Evolutionary conservation across 192 early-diverging fungal genomes (phyloP).

Genomic region (Gaertneriomyces sp.): DNA sequence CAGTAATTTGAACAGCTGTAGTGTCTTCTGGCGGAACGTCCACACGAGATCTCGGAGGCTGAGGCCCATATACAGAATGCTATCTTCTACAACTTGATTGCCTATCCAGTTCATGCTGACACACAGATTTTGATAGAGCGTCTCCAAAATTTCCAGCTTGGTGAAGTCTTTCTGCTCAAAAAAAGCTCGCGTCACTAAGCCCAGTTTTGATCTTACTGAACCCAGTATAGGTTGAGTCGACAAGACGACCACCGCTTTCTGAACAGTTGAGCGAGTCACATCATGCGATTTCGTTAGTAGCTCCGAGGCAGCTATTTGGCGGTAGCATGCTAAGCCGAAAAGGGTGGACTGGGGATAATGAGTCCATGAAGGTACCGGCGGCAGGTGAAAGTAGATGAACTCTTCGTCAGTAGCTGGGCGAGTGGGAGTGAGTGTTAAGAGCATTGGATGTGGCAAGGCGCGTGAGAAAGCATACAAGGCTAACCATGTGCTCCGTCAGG

Average conservation of each 20-base stretch:
- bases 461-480: constrained; percentile 1
- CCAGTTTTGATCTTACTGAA: constrained; percentile 67
- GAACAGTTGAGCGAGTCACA: constrained; percentile 73
- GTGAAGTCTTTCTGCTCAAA: constrained; percentile 77
- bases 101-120: constrained; percentile 1
- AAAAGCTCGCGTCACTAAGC: constrained; percentile 74
- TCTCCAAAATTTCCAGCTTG: constrained; percentile 69
- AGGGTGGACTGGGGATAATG: constrained; percentile 57
- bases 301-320: constrained; percentile 72
- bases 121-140: constrained; percentile 16
- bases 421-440: not conserved
- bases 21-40: constrained; percentile 71
- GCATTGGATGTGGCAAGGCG: not conserved
- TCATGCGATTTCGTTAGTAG: constrained; percentile 67
- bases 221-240: constrained; percentile 52
- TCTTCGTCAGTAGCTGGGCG: constrained; percentile 61
- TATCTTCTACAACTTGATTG: not conserved
- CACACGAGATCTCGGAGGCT: constrained; percentile 67
- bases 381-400: constrained; percentile 80
- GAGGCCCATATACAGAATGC: constrained; percentile 37
- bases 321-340: constrained; percentile 79
- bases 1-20: constrained; percentile 72
- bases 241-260: constrained; percentile 77
- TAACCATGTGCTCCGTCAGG: constrained; percentile 78
- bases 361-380: constrained; percentile 63